These are phyloP conservation scores for Teunomyces tritomae DNA, from an alignment of 805 yeast species.

Conservation along the genomic window DNA sequence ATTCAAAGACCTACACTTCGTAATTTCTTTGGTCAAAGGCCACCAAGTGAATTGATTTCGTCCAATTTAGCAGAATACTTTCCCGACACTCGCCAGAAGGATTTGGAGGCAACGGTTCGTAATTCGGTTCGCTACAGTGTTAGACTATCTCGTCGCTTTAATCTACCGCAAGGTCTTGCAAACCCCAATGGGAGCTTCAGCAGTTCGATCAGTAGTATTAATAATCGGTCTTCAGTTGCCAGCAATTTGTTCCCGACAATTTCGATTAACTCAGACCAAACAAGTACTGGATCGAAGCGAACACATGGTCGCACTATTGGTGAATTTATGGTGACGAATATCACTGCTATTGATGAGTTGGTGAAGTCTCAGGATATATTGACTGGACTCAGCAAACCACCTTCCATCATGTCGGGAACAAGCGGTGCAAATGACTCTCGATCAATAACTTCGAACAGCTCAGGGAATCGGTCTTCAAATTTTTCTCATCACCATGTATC, in stretches of 20 bases:
- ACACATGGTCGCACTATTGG: conserved; percentile 51
- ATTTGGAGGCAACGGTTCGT: conserved; percentile 74
- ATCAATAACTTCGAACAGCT: conserved; percentile 13
- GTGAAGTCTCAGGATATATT: conserved; percentile 26
- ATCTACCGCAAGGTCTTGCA: conserved; percentile 15
- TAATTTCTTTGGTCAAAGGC: conserved; percentile 80
- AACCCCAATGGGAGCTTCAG: background rate
- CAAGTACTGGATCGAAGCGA: background rate
- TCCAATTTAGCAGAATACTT: conserved; percentile 86
- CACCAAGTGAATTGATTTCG: conserved; percentile 89
- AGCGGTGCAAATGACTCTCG: conserved; percentile 16
- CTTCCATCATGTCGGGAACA: conserved; percentile 17
- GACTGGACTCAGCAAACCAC: conserved; percentile 26
- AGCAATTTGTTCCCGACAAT: background rate
- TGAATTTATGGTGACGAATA: conserved; percentile 56
- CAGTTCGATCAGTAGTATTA: conserved; percentile 6
- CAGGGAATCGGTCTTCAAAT: conserved; percentile 5
- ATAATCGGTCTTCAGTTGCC: background rate
- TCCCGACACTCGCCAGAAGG: conserved; percentile 73
- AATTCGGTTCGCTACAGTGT: conserved; percentile 81
- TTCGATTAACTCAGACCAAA: background rate
- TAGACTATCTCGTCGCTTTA: conserved; percentile 47
- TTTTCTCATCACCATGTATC: conserved; percentile 18
- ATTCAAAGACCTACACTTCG: conserved; percentile 26
- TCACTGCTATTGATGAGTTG: conserved; percentile 53